These are phyloP conservation scores for Thielaviopsis euricoi DNA, from an alignment of 2,329 filamentous ascomycete species.

Conservation along the genomic window DNA sequence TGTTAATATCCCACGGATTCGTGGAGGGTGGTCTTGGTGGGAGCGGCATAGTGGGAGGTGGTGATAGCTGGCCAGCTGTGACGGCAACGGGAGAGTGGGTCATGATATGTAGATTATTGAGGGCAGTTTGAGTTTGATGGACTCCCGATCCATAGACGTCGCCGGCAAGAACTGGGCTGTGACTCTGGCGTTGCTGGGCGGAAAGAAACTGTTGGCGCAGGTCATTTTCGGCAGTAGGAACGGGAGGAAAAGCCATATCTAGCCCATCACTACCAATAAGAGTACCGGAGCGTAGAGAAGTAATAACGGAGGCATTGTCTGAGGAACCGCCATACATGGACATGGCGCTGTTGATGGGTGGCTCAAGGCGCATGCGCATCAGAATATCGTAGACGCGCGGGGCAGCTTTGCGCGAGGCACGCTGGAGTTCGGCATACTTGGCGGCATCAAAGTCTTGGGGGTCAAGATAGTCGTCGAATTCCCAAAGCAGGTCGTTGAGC, in stretches of 20 bases:
- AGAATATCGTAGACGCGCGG: conserved; percentile 33
- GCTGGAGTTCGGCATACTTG: conserved; percentile 32
- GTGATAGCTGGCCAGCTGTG: neutral
- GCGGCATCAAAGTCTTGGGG: conserved; percentile 32
- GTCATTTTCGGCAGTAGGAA: neutral
- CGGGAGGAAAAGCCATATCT: neutral
- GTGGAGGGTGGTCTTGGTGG: conserved; percentile 21
- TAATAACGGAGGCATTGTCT: neutral
- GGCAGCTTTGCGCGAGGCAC: conserved; percentile 30
- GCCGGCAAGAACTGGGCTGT: neutral
- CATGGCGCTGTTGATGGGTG: neutral
- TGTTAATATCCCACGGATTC: conserved; percentile 27
- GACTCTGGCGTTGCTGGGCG: neutral
- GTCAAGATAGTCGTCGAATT: conserved; percentile 39
- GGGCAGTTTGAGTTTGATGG: neutral
- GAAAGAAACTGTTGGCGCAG: neutral
- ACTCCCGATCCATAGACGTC: neutral
- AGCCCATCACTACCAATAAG: neutral
- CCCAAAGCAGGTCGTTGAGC: conserved; percentile 35
- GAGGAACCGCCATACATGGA: conserved; percentile 6
- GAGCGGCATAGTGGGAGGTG: conserved; percentile 6
- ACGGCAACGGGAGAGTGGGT: neutral
- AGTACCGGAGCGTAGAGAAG: neutral
- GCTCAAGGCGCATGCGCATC: conserved; percentile 33
- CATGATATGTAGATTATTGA: neutral